Conservation (phyloP, 768 basidiomycete species). For the Agaricus subrufescens region DNA sequence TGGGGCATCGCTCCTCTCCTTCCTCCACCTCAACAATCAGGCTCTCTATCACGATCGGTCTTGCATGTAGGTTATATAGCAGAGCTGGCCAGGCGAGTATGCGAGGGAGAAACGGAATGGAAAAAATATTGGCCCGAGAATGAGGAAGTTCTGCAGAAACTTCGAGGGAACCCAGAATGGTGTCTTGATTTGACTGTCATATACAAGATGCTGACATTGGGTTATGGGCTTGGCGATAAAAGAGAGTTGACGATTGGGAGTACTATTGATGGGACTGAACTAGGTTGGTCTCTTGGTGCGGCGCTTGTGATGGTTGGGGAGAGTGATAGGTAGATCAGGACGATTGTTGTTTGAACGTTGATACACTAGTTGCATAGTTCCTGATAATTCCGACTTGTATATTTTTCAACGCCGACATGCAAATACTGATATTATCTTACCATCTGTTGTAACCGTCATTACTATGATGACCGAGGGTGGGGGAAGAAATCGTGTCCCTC, state of each 20-base stretch:
- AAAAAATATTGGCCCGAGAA: conserved; percentile 33
- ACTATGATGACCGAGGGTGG: no score
- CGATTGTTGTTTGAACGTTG: no score
- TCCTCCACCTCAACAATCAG: conserved; percentile 13
- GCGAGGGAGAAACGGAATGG: conserved; percentile 65
- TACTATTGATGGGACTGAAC: conserved; percentile 82
- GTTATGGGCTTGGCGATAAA: conserved; percentile 80
- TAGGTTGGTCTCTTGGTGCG: conserved; percentile 92
- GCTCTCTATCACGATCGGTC: conserved; percentile 13
- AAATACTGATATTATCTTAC: no score
- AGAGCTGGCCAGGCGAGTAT: conserved; percentile 64
- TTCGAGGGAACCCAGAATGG: conserved; percentile 85
- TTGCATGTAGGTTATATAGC: conserved; percentile 58
- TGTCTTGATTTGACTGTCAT: conserved; percentile 96
- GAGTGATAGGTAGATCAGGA: no score
- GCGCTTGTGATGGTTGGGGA: conserved; percentile 65
- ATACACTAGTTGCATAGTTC: no score
- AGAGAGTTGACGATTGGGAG: conserved; percentile 79
- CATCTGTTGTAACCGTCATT: no score
- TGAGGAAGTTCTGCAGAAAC: conserved; percentile 44
- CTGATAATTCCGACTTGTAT: no score
- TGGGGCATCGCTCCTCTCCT: conserved; percentile 86
- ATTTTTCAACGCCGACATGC: no score
- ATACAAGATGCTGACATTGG: conserved; percentile 80
- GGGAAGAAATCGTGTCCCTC: no score